These are phyloP conservation scores for Orbilia quercus DNA, from an alignment of 2,329 filamentous ascomycete genomes.

Conservation along the genomic window DNA sequence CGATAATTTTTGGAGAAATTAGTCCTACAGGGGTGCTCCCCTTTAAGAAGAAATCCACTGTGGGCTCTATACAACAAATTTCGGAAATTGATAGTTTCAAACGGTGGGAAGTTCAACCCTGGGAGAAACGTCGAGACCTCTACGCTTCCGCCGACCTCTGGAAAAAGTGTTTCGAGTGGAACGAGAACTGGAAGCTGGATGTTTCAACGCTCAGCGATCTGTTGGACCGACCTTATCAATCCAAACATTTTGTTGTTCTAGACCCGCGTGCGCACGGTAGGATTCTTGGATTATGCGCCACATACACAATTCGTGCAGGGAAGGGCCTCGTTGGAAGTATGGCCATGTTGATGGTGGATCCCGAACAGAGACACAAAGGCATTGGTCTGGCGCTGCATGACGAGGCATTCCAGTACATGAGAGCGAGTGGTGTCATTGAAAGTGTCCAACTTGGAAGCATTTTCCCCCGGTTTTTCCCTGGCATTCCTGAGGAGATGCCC, in stretches of 20 bases:
- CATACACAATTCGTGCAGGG: conserved; percentile 59
- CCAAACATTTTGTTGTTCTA: conserved; percentile 60
- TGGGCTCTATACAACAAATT: conserved; percentile 14
- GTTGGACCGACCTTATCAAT: conserved; percentile 60
- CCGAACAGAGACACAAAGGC: conserved; percentile 58
- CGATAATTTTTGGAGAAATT: conserved; percentile 67
- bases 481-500: conserved; percentile 59
- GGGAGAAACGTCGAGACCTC: conserved; percentile 60
- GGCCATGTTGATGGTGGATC: conserved; percentile 60
- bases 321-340: conserved; percentile 60
- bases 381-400: conserved; percentile 60
- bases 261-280: conserved; percentile 58
- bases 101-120: conserved; percentile 60
- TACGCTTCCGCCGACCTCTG: conserved; percentile 60
- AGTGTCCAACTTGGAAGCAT: conserved; percentile 60
- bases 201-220: conserved; percentile 60
- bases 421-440: conserved; percentile 57
- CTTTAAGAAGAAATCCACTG: conserved; percentile 54
- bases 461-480: conserved; percentile 61
- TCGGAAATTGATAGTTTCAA: conserved; percentile 11
- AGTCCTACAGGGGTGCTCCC: conserved; percentile 59
- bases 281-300: conserved; percentile 59
- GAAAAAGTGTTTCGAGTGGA: conserved; percentile 60
- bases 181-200: conserved; percentile 60
- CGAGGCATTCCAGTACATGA: conserved; percentile 59